A percentile compares a stretch with the other conserved stretches of the same genome.
Evolutionary conservation across 2,329 filamentous ascomycete species (phyloP).

Genomic region (Aspergillus tamarii): DNA sequence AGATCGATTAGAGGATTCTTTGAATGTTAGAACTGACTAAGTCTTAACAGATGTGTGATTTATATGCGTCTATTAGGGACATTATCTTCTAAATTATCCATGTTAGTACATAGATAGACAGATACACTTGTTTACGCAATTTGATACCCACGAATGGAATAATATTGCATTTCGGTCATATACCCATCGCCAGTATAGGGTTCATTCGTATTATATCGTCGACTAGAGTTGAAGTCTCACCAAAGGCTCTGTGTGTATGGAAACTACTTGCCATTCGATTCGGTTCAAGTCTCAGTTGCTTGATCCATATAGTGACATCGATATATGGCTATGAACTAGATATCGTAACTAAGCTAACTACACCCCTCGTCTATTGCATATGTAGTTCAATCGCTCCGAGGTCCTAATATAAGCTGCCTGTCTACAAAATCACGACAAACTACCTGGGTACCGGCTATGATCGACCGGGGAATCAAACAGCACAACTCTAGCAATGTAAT

Average conservation of each 20-base stretch:
- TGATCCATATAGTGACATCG: neutral
- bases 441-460: neutral
- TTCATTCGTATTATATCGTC: neutral
- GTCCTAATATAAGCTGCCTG: too few species aligned
- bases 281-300: too few species aligned
- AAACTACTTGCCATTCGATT: too few species aligned
- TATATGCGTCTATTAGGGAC: neutral
- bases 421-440: too few species aligned
- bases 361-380: too few species aligned
- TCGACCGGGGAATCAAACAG: neutral
- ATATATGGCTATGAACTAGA: too few species aligned
- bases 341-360: too few species aligned
- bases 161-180: neutral
- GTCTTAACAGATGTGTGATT: neutral
- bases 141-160: neutral
- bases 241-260: too few species aligned
- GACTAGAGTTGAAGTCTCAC: neutral
- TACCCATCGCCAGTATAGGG: neutral
- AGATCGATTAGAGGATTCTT: constrained; percentile 30
- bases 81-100: neutral
- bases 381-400: too few species aligned
- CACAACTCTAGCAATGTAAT: neutral
- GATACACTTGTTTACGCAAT: neutral
- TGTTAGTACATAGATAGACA: constrained; percentile 1
- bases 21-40: constrained; percentile 14